These are phyloP conservation scores for Aschersonia sp. DNA, from an alignment of 2,329 filamentous ascomycete species.

Conservation along the genomic window DNA sequence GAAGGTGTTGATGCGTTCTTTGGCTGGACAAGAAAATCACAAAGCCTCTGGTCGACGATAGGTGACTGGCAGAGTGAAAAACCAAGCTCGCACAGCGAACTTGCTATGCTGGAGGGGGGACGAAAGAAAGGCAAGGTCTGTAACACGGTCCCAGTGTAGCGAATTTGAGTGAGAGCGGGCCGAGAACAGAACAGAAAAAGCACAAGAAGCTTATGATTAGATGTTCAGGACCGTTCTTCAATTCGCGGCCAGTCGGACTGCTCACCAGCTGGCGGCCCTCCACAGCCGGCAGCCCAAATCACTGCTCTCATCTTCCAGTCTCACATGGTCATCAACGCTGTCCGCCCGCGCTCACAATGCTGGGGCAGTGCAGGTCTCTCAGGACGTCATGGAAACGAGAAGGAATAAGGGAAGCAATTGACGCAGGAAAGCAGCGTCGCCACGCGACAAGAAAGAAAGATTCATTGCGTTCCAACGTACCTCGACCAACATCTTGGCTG, in stretches of 20 bases:
- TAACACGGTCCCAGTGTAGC: too few relatives aligned
- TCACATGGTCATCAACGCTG: neutral
- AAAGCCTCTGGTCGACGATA: neutral
- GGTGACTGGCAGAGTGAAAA: neutral
- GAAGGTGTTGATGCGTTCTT: neutral
- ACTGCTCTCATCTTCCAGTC: neutral
- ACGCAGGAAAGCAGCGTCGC: too few relatives aligned
- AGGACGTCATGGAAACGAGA: too few relatives aligned
- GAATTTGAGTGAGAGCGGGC: too few relatives aligned
- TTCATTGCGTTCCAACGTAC: conserved; percentile 12
- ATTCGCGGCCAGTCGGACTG: conserved; percentile 1
- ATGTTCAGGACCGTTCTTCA: neutral
- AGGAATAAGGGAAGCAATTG: too few relatives aligned
- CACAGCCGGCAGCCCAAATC: conserved; percentile 1
- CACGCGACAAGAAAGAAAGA: too few relatives aligned
- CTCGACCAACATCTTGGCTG: conserved; percentile 20
- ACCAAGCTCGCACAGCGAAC: neutral
- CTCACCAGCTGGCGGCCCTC: conserved; percentile 1
- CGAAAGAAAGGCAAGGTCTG: neutral
- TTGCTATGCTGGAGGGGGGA: neutral
- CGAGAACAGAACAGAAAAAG: neutral
- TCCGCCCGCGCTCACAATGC: neutral
- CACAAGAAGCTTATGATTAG: neutral
- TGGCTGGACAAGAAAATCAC: neutral
- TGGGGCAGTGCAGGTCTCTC: too few relatives aligned